A percentile compares a stretch with the other conserved stretches of the same genome.
Conservation (phyloP, 2,329 filamentous ascomycete species). For the Ophiostoma piceae region DNA sequence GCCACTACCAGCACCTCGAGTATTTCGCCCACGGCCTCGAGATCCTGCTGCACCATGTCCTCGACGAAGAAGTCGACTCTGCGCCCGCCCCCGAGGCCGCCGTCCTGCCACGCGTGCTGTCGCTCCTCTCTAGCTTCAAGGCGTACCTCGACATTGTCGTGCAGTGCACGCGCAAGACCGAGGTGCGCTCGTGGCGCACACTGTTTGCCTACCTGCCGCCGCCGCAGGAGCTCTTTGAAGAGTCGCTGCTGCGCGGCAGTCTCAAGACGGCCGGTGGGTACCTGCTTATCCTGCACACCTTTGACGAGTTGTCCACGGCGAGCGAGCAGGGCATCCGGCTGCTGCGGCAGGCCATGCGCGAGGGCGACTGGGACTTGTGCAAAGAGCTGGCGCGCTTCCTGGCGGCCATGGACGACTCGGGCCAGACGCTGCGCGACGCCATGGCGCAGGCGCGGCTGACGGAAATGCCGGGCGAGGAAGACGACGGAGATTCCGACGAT, state of each 20-base stretch:
- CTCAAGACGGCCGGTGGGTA: slow-evolving; percentile 96
- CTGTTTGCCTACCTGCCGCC: slow-evolving; percentile 88
- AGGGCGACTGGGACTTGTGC: slow-evolving; percentile 91
- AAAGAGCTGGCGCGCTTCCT: slow-evolving; percentile 93
- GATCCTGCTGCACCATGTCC: slow-evolving; percentile 82
- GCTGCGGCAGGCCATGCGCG: slow-evolving; percentile 71
- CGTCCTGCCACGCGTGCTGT: slow-evolving; percentile 59
- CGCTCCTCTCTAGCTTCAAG: slow-evolving; percentile 65
- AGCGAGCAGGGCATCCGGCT: slow-evolving; percentile 76
- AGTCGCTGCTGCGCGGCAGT: slow-evolving; percentile 75
- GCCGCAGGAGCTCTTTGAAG: slow-evolving; percentile 86
- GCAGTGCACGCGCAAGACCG: slow-evolving; percentile 95
- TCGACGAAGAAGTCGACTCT: slow-evolving; percentile 82
- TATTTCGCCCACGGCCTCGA: slow-evolving; percentile 94
- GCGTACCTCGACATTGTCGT: slow-evolving; percentile 93
- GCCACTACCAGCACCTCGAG: slow-evolving; percentile 77
- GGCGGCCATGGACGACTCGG: slow-evolving; percentile 83
- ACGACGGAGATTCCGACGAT: background rate
- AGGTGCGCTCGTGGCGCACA: slow-evolving; percentile 90
- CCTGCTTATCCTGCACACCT: slow-evolving; percentile 85
- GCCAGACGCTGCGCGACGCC: slow-evolving; percentile 69
- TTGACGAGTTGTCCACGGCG: slow-evolving; percentile 62
- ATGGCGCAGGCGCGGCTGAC: slow-evolving; percentile 51
- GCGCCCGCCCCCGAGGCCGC: slow-evolving; percentile 58
- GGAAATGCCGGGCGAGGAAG: slow-evolving; percentile 18